A percentile compares a stretch with the other conserved stretches of the same genome.
These are phyloP conservation scores for Pelargonium citronellum DNA, from an alignment of 441 rosid species.

Conservation along the genomic window DNA sequence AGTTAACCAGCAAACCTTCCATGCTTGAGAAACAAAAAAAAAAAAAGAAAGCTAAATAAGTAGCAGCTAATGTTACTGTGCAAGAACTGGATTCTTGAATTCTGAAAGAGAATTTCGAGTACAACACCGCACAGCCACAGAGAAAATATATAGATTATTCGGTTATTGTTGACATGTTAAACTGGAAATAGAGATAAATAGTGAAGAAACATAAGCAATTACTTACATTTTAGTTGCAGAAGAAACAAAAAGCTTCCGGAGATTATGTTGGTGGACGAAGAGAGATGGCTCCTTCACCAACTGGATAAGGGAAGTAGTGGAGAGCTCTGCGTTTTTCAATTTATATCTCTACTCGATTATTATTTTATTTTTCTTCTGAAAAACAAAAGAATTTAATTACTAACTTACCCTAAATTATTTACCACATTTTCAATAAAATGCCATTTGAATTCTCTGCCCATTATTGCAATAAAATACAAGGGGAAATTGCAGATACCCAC, in stretches of 20 bases:
- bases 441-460: no score
- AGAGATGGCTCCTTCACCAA: no score
- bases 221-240: not conserved
- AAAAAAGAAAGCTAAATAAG: not conserved
- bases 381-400: no score
- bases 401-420: no score
- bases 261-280: no score
- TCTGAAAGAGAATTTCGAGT: not conserved
- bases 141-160: not conserved
- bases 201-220: not conserved
- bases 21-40: not conserved
- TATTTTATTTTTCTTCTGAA: no score
- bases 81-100: not conserved
- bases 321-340: no score
- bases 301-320: no score
- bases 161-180: not conserved
- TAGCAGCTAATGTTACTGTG: not conserved
- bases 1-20: conserved; percentile 35
- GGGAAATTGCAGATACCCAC: no score
- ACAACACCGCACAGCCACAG: not conserved
- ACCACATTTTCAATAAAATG: no score
- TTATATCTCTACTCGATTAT: no score
- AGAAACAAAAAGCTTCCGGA: not conserved
- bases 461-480: no score
- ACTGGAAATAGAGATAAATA: not conserved